A percentile compares a stretch with the other conserved stretches of the same genome.
These are phyloP conservation scores for Alternaria panax DNA, from an alignment of 2,329 filamentous ascomycete genomes.

Conservation along the genomic window DNA sequence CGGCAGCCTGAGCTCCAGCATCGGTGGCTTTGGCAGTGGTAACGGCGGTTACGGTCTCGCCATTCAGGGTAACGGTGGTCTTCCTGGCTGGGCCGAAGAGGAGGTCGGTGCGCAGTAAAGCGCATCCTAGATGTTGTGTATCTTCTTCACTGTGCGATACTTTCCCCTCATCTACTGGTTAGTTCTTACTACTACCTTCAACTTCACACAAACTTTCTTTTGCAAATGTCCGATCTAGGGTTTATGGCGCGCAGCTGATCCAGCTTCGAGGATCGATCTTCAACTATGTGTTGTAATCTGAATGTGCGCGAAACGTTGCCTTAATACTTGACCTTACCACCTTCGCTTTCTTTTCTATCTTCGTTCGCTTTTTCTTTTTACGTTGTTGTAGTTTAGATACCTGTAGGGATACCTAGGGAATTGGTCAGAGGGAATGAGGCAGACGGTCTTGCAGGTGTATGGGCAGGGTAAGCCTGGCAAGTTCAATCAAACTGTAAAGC, in stretches of 20 bases:
- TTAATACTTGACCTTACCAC: slow-evolving; percentile 28
- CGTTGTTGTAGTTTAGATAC: slow-evolving; percentile 33
- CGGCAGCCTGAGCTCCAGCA: slow-evolving; percentile 65
- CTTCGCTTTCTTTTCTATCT: slow-evolving; percentile 24
- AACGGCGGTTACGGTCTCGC: slow-evolving; percentile 66
- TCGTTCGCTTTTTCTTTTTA: slow-evolving; percentile 13
- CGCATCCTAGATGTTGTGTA: slow-evolving; percentile 10
- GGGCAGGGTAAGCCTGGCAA: slow-evolving; percentile 9
- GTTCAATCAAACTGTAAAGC: slow-evolving; percentile 10
- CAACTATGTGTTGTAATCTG: slow-evolving; percentile 33
- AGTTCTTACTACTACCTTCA: slow-evolving; percentile 27
- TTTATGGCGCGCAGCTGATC: slow-evolving; percentile 19
- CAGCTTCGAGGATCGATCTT: slow-evolving; percentile 20
- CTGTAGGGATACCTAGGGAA: slow-evolving; percentile 28
- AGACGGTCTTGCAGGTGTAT: slow-evolving; percentile 12
- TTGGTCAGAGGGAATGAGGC: slow-evolving; percentile 10
- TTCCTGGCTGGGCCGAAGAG: slow-evolving; percentile 70
- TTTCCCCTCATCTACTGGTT: slow-evolving; percentile 34
- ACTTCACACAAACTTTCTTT: slow-evolving; percentile 6
- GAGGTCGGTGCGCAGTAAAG: slow-evolving; percentile 64
- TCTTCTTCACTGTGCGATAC: slow-evolving; percentile 45
- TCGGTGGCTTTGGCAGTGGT: slow-evolving; percentile 63
- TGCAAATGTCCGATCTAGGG: slow-evolving; percentile 16
- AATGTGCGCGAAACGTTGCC: slow-evolving; percentile 19
- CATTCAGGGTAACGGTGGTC: slow-evolving; percentile 64